Conservation (phyloP, 441 rosid species). For the Gossypium schwendimanii region DNA sequence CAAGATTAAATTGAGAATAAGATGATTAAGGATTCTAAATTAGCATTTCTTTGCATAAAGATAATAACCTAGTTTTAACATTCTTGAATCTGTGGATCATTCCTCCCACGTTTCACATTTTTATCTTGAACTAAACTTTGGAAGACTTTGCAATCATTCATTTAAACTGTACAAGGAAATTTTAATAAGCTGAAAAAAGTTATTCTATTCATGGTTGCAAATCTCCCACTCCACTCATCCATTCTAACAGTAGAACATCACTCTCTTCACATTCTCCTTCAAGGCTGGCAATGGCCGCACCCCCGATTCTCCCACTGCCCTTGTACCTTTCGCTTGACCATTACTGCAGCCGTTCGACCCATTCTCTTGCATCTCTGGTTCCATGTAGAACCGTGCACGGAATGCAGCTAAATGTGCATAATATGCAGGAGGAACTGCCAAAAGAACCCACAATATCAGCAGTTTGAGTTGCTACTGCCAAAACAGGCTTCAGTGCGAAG, state of each 20-base stretch:
- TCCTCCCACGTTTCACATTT: background rate
- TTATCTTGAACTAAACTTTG: background rate
- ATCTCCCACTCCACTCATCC: background rate
- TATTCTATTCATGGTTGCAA: constrained; percentile 9
- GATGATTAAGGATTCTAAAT: background rate
- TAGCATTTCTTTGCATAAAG: constrained; percentile 30
- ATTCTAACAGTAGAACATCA: constrained; percentile 89
- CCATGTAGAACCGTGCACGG: constrained; percentile 93
- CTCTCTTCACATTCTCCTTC: constrained; percentile 96
- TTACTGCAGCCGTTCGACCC: constrained; percentile 41
- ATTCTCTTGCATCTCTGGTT: constrained; percentile 81
- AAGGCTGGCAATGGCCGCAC: constrained; percentile 84
- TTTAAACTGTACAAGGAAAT: constrained; percentile 11
- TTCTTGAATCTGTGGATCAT: background rate
- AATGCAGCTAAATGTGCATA: constrained; percentile 98
- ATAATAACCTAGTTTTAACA: constrained; percentile 19
- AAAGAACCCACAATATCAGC: background rate
- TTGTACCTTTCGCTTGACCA: constrained; percentile 23
- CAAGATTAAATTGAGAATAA: background rate
- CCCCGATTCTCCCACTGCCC: constrained; percentile 46
- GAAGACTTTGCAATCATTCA: constrained; percentile 14
- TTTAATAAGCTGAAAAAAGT: background rate
- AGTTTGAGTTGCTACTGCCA: background rate
- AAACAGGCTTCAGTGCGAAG: background rate
- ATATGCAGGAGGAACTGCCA: constrained; percentile 94